A percentile compares a stretch with the other conserved stretches of the same genome.
Conservation (phyloP, 306 rosid species). For the Begonia peltatifolia region DNA sequence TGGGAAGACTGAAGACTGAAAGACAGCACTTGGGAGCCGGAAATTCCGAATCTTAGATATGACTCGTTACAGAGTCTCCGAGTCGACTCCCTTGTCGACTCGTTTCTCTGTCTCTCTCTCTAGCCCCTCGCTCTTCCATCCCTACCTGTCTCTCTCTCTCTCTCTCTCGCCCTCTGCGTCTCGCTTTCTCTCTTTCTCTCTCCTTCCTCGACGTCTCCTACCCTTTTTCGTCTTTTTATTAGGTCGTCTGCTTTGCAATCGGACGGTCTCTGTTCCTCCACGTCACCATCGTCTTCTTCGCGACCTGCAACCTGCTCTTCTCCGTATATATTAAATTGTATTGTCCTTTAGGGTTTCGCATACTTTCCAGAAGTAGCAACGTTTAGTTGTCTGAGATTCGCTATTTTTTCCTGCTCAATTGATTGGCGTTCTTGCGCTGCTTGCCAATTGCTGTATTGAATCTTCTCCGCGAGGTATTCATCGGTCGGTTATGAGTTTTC, state of each 20-base stretch:
- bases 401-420: no score
- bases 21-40: background rate
- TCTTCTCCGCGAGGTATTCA: background rate
- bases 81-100: conserved; percentile 24
- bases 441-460: background rate
- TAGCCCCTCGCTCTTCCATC: conserved; percentile 10
- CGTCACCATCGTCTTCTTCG: conserved; percentile 60
- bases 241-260: conserved; percentile 23
- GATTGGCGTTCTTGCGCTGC: background rate
- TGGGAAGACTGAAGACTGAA: no score
- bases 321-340: conserved; percentile 8
- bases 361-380: background rate
- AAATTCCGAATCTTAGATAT: background rate
- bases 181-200: background rate
- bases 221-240: conserved; percentile 55
- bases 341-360: background rate
- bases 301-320: conserved; percentile 24
- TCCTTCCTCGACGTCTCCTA: conserved; percentile 7
- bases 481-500: background rate
- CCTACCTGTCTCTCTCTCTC: no score
- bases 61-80: conserved; percentile 13
- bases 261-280: conserved; percentile 37
- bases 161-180: conserved; percentile 3
- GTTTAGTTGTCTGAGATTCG: no score
- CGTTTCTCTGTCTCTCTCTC: conserved; percentile 16